Percentiles rank a stretch among this genome's conserved stretches.
phyloP scores from a whole-genome alignment of 116 monocot genomes.

The Posidonia oceanica region DNA sequence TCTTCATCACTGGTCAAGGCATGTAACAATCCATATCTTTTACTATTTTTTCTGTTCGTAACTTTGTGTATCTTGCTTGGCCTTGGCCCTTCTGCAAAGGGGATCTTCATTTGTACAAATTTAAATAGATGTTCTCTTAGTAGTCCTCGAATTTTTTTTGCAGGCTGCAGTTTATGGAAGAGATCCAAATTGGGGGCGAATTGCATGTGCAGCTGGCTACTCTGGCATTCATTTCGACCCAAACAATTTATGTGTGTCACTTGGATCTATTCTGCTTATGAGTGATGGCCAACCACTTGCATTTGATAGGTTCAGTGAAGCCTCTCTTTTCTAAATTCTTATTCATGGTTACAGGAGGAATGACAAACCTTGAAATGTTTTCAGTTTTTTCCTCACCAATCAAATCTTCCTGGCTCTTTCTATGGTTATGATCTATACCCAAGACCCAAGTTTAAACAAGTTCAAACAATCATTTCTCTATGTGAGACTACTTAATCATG shows the following conservation, averaged over 20 bases:
- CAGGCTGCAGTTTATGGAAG: conserved; percentile 97
- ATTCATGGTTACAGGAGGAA: background rate
- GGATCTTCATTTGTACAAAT: background rate
- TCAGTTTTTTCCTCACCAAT: background rate
- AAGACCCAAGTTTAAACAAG: too few relatives aligned
- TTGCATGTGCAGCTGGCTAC: conserved; percentile 92
- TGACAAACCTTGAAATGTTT: background rate
- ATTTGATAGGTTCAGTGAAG: conserved; percentile 67
- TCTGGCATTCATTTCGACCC: conserved; percentile 66
- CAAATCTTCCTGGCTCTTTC: background rate
- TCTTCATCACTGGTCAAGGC: conserved; percentile 95
- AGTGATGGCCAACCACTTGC: conserved; percentile 78
- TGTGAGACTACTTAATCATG: too few relatives aligned
- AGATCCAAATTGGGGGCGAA: conserved; percentile 99
- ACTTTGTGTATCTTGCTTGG: background rate
- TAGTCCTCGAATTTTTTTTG: background rate
- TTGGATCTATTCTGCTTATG: conserved; percentile 80
- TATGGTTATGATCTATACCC: too few relatives aligned
- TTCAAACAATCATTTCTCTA: too few relatives aligned
- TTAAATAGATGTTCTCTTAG: background rate
- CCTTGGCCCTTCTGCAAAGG: background rate
- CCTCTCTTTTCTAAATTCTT: background rate
- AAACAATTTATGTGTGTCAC: conserved; percentile 52
- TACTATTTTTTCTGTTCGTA: background rate
- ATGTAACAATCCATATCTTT: conserved; percentile 1